Percentiles rank a stretch among this genome's conserved stretches.
Evolutionary conservation across 2,329 filamentous ascomycete genomes (phyloP).

Genomic region (Chaetomiaceae sp.): DNA sequence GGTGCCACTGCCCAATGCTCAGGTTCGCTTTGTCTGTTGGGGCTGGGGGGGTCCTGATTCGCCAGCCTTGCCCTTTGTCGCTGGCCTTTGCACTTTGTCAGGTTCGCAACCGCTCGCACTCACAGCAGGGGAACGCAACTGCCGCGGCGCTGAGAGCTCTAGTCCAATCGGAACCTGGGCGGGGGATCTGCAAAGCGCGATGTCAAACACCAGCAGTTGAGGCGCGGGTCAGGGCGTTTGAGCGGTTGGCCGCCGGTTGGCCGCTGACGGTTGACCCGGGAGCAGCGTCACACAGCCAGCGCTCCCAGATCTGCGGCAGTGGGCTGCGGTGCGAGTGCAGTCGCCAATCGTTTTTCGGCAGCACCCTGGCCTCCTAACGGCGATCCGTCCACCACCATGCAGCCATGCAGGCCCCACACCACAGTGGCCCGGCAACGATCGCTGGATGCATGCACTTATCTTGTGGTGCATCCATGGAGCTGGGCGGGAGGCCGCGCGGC

Average conservation of each 20-base stretch:
- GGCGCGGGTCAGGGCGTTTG: too few species aligned
- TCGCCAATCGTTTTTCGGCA: slow-evolving; percentile 4
- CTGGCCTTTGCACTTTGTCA: too few species aligned
- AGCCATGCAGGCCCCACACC: not conserved
- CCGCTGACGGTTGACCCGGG: slow-evolving; percentile 13
- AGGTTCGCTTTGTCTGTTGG: not conserved
- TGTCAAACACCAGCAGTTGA: not conserved
- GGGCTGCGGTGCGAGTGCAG: not conserved
- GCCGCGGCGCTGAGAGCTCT: not conserved
- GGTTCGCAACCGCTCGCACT: too few species aligned
- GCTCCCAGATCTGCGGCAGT: slow-evolving; percentile 8
- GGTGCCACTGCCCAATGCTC: slow-evolving; percentile 1
- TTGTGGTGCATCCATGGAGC: too few species aligned
- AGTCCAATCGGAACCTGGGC: not conserved
- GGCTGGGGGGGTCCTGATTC: not conserved
- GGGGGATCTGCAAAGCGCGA: not conserved
- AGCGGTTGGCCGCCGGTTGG: too few species aligned
- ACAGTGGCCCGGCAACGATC: slow-evolving; percentile 11
- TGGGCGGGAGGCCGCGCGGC: too few species aligned
- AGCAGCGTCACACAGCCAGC: slow-evolving; percentile 10
- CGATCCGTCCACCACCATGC: not conserved
- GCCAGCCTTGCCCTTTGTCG: not conserved
- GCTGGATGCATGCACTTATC: too few species aligned
- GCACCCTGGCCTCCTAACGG: not conserved
- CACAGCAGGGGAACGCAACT: not conserved